These are phyloP conservation scores for Oryza meyeriana DNA, from an alignment of 176 grass and related monocot genomes.

Conservation along the genomic window DNA sequence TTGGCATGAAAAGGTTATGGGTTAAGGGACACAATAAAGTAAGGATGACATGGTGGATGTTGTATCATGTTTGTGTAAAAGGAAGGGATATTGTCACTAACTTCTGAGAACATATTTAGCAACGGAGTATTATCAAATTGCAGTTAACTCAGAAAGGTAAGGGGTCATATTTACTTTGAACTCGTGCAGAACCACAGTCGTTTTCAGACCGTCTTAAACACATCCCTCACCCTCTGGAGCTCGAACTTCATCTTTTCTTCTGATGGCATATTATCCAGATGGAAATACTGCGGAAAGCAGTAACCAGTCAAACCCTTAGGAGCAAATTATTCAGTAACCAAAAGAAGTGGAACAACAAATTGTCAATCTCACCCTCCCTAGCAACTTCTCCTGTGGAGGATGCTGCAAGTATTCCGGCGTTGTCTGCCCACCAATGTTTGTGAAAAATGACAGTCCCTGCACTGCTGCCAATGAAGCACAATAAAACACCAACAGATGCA, in stretches of 20 bases:
- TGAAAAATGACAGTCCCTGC: constrained; percentile 6
- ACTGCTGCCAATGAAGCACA: constrained; percentile 36
- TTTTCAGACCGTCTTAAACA: constrained; percentile 96
- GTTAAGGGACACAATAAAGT: neutral
- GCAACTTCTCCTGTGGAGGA: constrained; percentile 62
- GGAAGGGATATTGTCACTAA: neutral
- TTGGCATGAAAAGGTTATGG: too few species aligned
- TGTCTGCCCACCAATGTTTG: constrained; percentile 33
- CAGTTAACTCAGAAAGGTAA: neutral
- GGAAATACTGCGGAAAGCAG: constrained; percentile 75
- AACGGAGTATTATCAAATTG: neutral
- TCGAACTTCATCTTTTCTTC: constrained; percentile 94
- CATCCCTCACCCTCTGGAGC: constrained; percentile 77
- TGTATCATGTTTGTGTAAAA: neutral
- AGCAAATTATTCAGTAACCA: neutral
- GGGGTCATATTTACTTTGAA: constrained; percentile 64
- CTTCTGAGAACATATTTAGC: constrained; percentile 2
- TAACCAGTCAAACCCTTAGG: neutral
- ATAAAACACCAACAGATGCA: neutral
- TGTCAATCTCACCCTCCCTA: constrained; percentile 62
- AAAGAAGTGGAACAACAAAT: neutral
- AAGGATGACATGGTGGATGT: neutral
- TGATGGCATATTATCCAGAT: constrained; percentile 89
- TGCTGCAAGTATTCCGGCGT: constrained; percentile 36
- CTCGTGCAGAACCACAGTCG: constrained; percentile 84